Conservation (phyloP, 495 filamentous ascomycete species). For the Penicillium canariense region DNA sequence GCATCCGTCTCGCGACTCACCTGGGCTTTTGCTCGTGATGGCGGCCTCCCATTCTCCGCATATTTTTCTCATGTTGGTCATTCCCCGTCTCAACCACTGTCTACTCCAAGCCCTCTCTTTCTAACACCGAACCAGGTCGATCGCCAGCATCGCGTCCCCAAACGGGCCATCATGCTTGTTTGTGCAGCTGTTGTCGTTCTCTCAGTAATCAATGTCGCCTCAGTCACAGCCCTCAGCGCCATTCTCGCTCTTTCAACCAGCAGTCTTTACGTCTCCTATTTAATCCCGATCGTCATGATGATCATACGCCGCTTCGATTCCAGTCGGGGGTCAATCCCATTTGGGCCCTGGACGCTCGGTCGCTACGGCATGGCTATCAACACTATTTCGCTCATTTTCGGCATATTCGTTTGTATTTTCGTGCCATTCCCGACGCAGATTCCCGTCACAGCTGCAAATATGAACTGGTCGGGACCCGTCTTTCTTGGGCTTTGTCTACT, state of each 20-base stretch:
- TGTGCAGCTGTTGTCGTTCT: conserved; percentile 35
- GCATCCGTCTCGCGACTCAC: conserved; percentile 50
- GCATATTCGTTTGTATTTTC: conserved; percentile 38
- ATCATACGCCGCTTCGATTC: conserved; percentile 24
- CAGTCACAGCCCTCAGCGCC: conserved; percentile 44
- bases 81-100: conserved; percentile 29
- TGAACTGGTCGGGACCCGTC: conserved; percentile 42
- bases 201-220: conserved; percentile 51
- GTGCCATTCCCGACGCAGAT: conserved; percentile 38
- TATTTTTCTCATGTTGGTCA: conserved; percentile 43
- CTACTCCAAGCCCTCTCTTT: not conserved
- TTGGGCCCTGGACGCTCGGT: conserved; percentile 31
- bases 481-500: conserved; percentile 34
- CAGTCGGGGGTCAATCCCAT: conserved; percentile 16
- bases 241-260: conserved; percentile 47
- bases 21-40: conserved; percentile 59
- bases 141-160: conserved; percentile 15
- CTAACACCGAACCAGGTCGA: conserved; percentile 10
- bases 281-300: conserved; percentile 44
- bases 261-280: conserved; percentile 48
- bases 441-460: conserved; percentile 34
- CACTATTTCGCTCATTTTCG: conserved; percentile 31
- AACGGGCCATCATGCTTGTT: conserved; percentile 39
- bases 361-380: conserved; percentile 38
- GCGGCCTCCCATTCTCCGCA: conserved; percentile 46